Conservation (phyloP, 1,284 basidiomycete genomes). For the Apiotrichum laibachii region DNA sequence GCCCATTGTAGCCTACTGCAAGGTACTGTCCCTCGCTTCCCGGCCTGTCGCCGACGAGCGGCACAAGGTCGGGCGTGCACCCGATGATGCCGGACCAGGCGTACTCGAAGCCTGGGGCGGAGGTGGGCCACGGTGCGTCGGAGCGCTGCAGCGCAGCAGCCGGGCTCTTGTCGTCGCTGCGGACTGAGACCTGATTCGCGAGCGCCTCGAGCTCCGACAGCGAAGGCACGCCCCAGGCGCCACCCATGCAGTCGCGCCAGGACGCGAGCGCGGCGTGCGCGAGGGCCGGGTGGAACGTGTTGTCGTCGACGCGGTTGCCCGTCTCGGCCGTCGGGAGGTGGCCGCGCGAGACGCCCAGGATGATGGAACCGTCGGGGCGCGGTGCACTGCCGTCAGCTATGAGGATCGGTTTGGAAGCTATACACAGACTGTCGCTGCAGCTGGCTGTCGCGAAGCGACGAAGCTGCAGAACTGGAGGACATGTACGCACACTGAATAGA, state of each 20-base stretch:
- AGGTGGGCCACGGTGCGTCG: conserved; percentile 9
- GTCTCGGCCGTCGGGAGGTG: not conserved
- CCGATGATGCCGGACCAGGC: conserved; percentile 43
- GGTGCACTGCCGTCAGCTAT: conserved; percentile 15
- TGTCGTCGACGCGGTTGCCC: conserved; percentile 28
- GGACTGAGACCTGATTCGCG: not conserved
- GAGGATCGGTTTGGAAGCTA: not conserved
- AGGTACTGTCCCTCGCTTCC: conserved; percentile 44
- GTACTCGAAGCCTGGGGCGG: conserved; percentile 34
- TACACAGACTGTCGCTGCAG: too few species aligned
- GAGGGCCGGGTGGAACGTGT: conserved; percentile 15
- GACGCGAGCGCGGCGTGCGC: conserved; percentile 20
- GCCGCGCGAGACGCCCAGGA: conserved; percentile 35
- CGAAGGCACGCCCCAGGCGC: conserved; percentile 21
- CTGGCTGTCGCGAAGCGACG: too few species aligned
- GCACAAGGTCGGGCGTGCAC: conserved; percentile 41
- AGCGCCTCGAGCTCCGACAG: not conserved
- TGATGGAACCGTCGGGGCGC: conserved; percentile 35
- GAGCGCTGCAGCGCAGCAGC: not conserved
- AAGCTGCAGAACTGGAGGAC: not conserved
- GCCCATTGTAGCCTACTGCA: not conserved
- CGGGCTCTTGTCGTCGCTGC: not conserved
- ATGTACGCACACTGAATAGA: conserved; percentile 38
- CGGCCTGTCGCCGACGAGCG: conserved; percentile 41
- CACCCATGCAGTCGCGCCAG: conserved; percentile 22